Conservation (phyloP, 441 rosid genomes). For the Croton laevigatus region DNA sequence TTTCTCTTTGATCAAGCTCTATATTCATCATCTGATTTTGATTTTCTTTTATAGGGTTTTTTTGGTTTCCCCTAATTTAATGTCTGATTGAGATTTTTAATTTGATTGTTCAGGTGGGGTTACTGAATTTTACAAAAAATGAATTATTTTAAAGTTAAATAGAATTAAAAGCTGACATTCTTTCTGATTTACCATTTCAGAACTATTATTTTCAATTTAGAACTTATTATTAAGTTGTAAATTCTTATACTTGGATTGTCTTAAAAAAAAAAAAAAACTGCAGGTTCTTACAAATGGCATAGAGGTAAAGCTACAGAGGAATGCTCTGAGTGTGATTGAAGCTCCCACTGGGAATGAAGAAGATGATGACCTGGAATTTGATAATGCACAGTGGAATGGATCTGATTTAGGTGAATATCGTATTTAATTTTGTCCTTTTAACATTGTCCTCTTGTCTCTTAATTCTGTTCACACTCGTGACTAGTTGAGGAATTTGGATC, state of each 20-base stretch:
- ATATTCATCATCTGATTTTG: slow-evolving; percentile 1
- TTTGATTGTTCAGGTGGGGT: not conserved
- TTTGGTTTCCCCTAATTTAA: not conserved
- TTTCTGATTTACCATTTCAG: not conserved
- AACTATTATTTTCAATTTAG: not conserved
- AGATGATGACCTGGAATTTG: slow-evolving; percentile 65
- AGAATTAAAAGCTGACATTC: not conserved
- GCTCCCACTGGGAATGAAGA: slow-evolving; percentile 91
- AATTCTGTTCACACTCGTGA: not conserved
- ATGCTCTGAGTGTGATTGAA: slow-evolving; percentile 95
- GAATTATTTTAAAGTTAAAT: not conserved
- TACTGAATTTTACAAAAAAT: not conserved
- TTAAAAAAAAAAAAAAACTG: slow-evolving; percentile 21
- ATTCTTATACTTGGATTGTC: slow-evolving; percentile 12
- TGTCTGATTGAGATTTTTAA: not conserved
- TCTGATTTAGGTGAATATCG: slow-evolving; percentile 65
- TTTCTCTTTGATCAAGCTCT: not conserved
- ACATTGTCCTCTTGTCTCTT: not conserved
- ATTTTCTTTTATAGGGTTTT: not conserved
- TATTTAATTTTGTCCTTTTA: not conserved
- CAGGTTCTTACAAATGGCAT: slow-evolving; percentile 97
- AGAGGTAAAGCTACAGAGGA: slow-evolving; percentile 95
- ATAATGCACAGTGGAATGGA: slow-evolving; percentile 62
- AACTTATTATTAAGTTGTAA: slow-evolving; percentile 4
- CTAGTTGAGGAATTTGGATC: not conserved